These are phyloP conservation scores for Aureobasidium sp. DNA, from an alignment of 2,329 filamentous ascomycete species.

Conservation along the genomic window DNA sequence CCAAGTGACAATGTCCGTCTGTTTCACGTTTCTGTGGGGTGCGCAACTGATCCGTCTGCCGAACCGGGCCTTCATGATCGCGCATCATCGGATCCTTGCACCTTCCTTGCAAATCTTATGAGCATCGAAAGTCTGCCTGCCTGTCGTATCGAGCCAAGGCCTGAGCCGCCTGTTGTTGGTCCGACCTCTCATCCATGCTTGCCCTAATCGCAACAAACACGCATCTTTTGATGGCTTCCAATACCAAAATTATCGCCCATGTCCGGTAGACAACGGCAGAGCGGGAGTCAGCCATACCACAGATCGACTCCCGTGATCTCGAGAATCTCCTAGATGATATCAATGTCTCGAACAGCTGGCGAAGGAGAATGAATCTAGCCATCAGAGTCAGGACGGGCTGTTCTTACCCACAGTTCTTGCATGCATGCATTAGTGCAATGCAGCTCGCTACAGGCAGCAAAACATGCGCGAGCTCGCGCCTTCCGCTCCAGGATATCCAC, in stretches of 20 bases:
- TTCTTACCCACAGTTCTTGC: too few species aligned
- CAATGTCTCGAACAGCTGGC: background rate
- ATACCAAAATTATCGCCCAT: background rate
- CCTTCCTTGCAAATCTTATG: background rate
- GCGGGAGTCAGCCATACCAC: too few species aligned
- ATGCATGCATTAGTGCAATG: background rate
- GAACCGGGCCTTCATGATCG: background rate
- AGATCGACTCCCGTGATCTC: too few species aligned
- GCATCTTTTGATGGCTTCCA: background rate
- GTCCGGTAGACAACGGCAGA: background rate
- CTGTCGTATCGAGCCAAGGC: background rate
- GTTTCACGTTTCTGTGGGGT: conserved; percentile 8
- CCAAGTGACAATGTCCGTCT: background rate
- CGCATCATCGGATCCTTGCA: background rate
- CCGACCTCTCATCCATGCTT: background rate
- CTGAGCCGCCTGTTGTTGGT: background rate
- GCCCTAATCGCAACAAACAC: background rate
- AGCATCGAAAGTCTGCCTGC: background rate
- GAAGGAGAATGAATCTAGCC: background rate
- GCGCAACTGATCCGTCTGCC: background rate
- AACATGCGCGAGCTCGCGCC: background rate
- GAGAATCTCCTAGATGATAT: background rate
- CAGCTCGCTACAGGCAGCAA: background rate
- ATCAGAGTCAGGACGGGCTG: background rate
- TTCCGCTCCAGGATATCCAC: background rate